phyloP scores from a whole-genome alignment of 2,329 filamentous ascomycete species.

The Penicillium hordei region DNA sequence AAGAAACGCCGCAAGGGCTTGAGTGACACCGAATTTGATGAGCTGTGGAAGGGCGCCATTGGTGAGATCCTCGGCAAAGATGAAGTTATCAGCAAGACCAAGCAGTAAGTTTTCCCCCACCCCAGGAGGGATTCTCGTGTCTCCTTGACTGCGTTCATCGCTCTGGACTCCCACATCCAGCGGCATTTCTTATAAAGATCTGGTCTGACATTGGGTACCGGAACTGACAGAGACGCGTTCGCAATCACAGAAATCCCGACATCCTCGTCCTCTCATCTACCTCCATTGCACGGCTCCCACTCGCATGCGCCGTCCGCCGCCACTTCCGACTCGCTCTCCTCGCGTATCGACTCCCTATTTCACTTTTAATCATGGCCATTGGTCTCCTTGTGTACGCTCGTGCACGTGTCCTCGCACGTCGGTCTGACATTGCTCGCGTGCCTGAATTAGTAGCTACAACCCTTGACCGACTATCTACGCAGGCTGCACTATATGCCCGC shows the following conservation, averaged over 20 bases:
- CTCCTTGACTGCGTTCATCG: constrained; percentile 21
- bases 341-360: constrained; percentile 53
- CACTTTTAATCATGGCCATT: constrained; percentile 47
- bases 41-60: constrained; percentile 61
- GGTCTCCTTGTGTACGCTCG: constrained; percentile 62
- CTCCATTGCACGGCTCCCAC: constrained; percentile 87
- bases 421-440: constrained; percentile 68
- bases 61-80: constrained; percentile 56
- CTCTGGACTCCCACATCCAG: constrained; percentile 20
- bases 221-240: constrained; percentile 82
- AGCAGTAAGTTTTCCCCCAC: constrained; percentile 55
- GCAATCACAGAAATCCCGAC: constrained; percentile 70
- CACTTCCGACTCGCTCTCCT: constrained; percentile 50
- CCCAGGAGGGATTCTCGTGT: constrained; percentile 10
- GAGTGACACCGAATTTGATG: constrained; percentile 85
- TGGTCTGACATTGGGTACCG: constrained; percentile 52
- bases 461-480: constrained; percentile 75
- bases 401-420: constrained; percentile 60
- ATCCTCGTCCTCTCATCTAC: constrained; percentile 72
- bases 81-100: constrained; percentile 57
- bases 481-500: constrained; percentile 74
- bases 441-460: constrained; percentile 82
- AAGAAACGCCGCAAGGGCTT: constrained; percentile 78
- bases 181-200: constrained; percentile 27
- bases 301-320: constrained; percentile 58